Evolutionary conservation across 1,284 basidiomycete species (phyloP), one percentile per base, ranked within the genome.

Genomic region (Gomphus bonarii): DNA sequence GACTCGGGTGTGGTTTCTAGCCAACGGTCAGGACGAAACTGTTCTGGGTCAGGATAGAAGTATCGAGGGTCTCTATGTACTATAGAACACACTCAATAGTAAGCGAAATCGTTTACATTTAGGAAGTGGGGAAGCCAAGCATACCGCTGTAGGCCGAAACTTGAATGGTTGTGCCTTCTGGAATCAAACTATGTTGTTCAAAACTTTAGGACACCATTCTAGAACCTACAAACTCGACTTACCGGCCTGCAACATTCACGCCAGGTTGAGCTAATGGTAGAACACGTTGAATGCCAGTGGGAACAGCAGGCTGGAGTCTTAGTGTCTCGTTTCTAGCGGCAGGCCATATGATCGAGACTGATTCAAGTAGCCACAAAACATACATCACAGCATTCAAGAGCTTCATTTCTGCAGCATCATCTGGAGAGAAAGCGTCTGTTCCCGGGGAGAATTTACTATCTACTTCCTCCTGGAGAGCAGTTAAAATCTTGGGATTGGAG

Each of bases 241-340:
- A 72, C 73, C 66, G 62, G 50, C 65, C 61, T 38, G 70, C 70
- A 22, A 68, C 65, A 43, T 67, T 33, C 54, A 68, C 71, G 30
- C 71, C 73, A 58, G 68, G 71, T n/a, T n/a, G n/a, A 16, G 69
- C 69, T 42, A 60, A 61, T 1, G 71, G 68, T 16, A 75, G 70
- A n/a, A 72, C 69, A 43, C 83, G 75, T 55, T 80, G 76, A 25
- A 76, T 72, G 42, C 75, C 76, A 28, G 73, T 76, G 8, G 75
- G 72, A 10, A 82, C 68, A 12, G 80, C 72, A 10, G 82, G 80
- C 44, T 73, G 72, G 35, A 85, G 67, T 43, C 84, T 72, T 51
- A 85, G 63, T 0, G 75, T 67, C 64, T 85, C 83, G 42, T 83
- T 81, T 58, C 82, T 85, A 64, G 25, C 63, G 55, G 51, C 28